Conservation (phyloP, 306 rosid genomes). For the Cucurbita maxima region DNA sequence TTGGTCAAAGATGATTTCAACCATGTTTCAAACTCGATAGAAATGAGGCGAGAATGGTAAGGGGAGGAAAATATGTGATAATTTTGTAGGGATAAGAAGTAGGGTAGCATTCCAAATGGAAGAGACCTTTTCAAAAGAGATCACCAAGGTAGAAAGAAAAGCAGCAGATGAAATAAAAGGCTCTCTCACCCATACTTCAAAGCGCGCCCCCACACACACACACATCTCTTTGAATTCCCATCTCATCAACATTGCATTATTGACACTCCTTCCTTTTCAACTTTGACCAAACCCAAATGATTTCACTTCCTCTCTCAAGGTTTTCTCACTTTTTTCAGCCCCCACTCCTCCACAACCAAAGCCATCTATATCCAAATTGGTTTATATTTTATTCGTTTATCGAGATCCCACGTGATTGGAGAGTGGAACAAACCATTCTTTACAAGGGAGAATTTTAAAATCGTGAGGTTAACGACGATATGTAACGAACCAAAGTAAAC, state of each 20-base stretch:
- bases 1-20: background rate
- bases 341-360: background rate
- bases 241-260: slow-evolving; percentile 12
- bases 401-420: too few relatives aligned
- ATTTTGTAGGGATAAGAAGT: slow-evolving; percentile 10
- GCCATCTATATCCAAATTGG: background rate
- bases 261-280: background rate
- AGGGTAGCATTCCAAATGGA: slow-evolving; percentile 24
- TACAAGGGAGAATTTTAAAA: too few relatives aligned
- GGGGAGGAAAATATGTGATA: too few relatives aligned
- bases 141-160: background rate
- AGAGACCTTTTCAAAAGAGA: slow-evolving; percentile 20
- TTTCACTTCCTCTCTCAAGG: background rate
- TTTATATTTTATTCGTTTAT: too few relatives aligned
- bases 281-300: background rate
- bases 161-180: background rate
- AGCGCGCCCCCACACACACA: background rate
- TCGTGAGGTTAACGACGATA: too few relatives aligned
- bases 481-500: too few relatives aligned
- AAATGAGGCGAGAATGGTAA: background rate
- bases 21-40: background rate
- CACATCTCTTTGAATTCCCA: slow-evolving; percentile 17
- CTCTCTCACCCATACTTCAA: slow-evolving; percentile 3
- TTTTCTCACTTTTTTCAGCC: background rate
- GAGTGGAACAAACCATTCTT: too few relatives aligned